A percentile compares a stretch with the other conserved stretches of the same genome.
phyloP scores from a whole-genome alignment of 352 stramenopile genomes.

The Discostella stelligera region DNA sequence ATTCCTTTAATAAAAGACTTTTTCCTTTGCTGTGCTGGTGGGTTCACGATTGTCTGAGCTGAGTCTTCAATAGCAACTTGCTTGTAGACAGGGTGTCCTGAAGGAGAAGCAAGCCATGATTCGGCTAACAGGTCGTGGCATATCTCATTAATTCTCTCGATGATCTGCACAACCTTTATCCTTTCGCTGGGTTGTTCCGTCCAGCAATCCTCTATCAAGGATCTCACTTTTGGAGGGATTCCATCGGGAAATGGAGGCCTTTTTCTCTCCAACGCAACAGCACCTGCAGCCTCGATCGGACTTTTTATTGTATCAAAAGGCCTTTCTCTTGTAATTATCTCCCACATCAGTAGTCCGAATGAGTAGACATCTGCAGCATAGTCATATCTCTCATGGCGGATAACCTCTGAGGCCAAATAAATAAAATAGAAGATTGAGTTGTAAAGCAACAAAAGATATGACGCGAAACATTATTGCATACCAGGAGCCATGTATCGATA shows the following conservation, averaged over 20 bases:
- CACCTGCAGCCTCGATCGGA: conserved; percentile 59
- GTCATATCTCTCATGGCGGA: conserved; percentile 65
- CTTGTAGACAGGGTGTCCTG: conserved; percentile 59
- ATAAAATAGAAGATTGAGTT: neutral
- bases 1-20: conserved; percentile 10
- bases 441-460: neutral
- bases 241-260: conserved; percentile 53
- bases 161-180: conserved; percentile 43
- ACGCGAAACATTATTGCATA: conserved; percentile 2
- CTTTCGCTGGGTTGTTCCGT: conserved; percentile 45
- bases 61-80: no score
- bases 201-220: conserved; percentile 64
- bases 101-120: conserved; percentile 50
- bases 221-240: conserved; percentile 36
- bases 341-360: conserved; percentile 63
- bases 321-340: conserved; percentile 60
- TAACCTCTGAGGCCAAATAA: conserved; percentile 47
- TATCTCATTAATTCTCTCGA: conserved; percentile 39
- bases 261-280: conserved; percentile 53
- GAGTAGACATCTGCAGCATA: conserved; percentile 69
- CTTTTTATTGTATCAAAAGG: conserved; percentile 52
- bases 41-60: no score
- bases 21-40: conserved; percentile 16
- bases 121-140: conserved; percentile 25
- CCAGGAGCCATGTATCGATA: conserved; percentile 62